These are phyloP conservation scores for Adenanthera pavonina DNA, from an alignment of 306 rosid species.

Conservation along the genomic window DNA sequence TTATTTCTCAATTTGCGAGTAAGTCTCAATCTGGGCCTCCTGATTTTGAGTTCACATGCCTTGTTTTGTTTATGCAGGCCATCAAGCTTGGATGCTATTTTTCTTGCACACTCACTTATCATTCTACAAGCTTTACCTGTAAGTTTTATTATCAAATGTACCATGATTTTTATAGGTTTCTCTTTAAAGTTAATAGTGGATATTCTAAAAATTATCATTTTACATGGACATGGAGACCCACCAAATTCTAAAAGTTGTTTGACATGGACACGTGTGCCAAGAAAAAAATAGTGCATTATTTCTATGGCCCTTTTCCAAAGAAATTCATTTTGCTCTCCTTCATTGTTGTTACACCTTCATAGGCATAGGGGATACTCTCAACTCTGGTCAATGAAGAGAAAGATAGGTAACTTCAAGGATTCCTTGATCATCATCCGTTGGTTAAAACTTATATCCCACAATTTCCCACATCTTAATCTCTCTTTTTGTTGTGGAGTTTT, in stretches of 20 bases:
- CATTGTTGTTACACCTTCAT: not conserved
- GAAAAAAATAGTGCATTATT: too few species aligned
- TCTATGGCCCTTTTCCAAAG: too few species aligned
- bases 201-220: not conserved
- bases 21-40: constrained; percentile 11
- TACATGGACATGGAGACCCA: not conserved
- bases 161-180: constrained; percentile 3
- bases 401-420: not conserved
- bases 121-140: constrained; percentile 87
- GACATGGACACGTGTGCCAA: not conserved
- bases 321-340: too few species aligned
- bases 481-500: not conserved
- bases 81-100: constrained; percentile 91
- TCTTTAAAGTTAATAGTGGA: constrained; percentile 1
- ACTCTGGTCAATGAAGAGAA: not conserved
- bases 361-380: not conserved
- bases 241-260: not conserved
- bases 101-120: constrained; percentile 79
- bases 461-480: not conserved
- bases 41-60: constrained; percentile 30
- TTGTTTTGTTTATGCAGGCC: constrained; percentile 64
- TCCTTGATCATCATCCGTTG: not conserved
- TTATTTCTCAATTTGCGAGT: constrained; percentile 25
- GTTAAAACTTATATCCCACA: not conserved
- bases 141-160: constrained; percentile 50